Base-by-base conservation (phyloP, 2,329 filamentous ascomycete genomes). In the Xylariales sp. region DNA sequence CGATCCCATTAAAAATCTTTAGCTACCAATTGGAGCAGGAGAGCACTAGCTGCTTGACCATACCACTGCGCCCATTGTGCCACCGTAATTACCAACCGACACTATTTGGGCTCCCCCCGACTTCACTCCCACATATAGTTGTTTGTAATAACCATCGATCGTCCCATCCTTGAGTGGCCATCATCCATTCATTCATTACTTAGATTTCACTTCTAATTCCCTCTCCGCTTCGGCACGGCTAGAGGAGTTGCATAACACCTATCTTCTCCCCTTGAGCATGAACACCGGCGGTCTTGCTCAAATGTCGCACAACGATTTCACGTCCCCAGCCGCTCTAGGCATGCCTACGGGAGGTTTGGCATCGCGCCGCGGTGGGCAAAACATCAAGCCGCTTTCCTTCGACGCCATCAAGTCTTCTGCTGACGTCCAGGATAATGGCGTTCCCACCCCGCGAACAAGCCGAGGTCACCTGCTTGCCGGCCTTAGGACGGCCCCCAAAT, bases 271-370 rank as follows among this genome's bases (percentile, higher is more conserved):
- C 75, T 78, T 83, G 84, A 86, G 83, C 81, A 75, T 97, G 91
- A 92, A 97, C 95, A 91, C 95, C 89, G 95, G 95, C 88, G 93
- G 94, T 96, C 93, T 97, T 86, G 91, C 94, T 96, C 94, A 97
- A 88, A 98, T 98, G 95, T 93, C 93, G 85, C 95, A 93, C 86
- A 93, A 90, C 86, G 88, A 90, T 81, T 92, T 92, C 81, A 83
- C 87, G 80, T 86, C 91, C 80, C 85, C 88, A 78, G 88, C 88
- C 81, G 90, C 89, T 75, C 86, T 97, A 75, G 89, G 90, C 77
- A 89, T 93, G 83, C 91, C 94, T 61, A 85, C 89, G 70, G 89
- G 91, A 72, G 93, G 94, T 77, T 92, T 97, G 78, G 93, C 93
- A 71, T 95, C 94, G 32, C 86, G 87, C 75, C 91, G 96, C 75